Evolutionary conservation across 2,329 filamentous ascomycete species (phyloP), one percentile per base, ranked within the genome.

Genomic region (Fusarium devonianum): DNA sequence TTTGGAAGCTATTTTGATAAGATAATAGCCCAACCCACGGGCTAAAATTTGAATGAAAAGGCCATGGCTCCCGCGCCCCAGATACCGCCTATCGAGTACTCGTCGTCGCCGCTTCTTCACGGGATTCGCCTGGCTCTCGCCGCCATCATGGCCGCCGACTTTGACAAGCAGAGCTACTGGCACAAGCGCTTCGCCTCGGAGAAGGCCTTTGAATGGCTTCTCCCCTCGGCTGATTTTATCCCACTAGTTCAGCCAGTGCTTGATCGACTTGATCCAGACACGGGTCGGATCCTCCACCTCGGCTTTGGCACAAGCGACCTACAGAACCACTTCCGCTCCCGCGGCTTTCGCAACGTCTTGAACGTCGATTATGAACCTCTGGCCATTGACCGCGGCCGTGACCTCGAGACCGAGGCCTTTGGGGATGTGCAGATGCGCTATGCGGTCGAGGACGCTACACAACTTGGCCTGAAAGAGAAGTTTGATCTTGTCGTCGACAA

Each of bases 301-400:
- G 78, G 78, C 44, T 75, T 69, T 33, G 78, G 78, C 10, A 81
- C 77, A 6, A 80, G 77, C 63, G 76, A 79, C 52, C 61, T 81
- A 21, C 77, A 80, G 17, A 77, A 73, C 54, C 71, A 74, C 51
- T 66, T 80, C n/a, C 76, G 78, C 5, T 50, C 52, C 4, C 64
- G 64, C 7, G 77, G 76, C 2, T 76, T 76, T 52, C n/a, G 41
- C 3, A 58, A 75, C 56, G 67, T 81, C 13, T 76, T 75, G 6
- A 81, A 80, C 50, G 63, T 78, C 49, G 78, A 80, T 63, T 81
- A 76, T 53, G 78, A 80, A 58, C 77, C 77, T 4, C 67, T 78
- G 6, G 78, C 78, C 5, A 64, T 75, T 7, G 69, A 74, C 16
- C 71, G 75, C 19, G 77, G 77, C 1, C 70, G 67, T 4, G 59